Evolutionary conservation across 495 filamentous ascomycete genomes (phyloP), one percentile per base, ranked within the genome.

Genomic region (Neurospora terricola): DNA sequence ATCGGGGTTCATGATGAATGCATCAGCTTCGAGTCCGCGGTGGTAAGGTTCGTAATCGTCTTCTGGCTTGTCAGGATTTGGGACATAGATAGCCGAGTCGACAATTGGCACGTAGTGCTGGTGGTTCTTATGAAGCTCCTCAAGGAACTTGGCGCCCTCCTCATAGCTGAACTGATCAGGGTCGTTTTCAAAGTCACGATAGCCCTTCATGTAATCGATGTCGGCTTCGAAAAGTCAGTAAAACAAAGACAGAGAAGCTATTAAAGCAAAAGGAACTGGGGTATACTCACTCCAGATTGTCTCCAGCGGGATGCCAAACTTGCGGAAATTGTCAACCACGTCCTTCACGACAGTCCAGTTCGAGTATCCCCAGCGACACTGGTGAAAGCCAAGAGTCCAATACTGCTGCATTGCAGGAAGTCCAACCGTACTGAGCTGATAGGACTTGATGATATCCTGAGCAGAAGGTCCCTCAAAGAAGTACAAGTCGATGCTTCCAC

Each of bases 341-440:
- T 90, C 90, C 69, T 92, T 88, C 69, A 97, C 83, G 9, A 89
- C 87, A 45, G 89, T 90, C 82, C 91, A 90, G 80, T 94, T 93
- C 10, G 83, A 82, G 77, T 95, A 95, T 8, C 94, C 94, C 81
- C 93, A 96, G 74, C 91, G 84, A 78, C 93, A 97, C 74, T 97
- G 91, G 76, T 96, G 93, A 77, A 90, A 93, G 3, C 94, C 94
- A 75, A 96, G 90, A 0, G 90, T 87, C 91, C 92, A 97, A 81
- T 96, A 97, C 71, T 92, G 91, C 79, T 94, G 91, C 93, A 96
- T 94, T 0, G 89, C 90, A 8, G 93, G 90, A 27, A 91, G 82
- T 0, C 92, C 92, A 71, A 90, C 86, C 12, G 91, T 83, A 87
- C 90, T 79, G 36, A 86, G 84, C 66, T 91, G 86, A 78, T 97